Base-by-base conservation (phyloP, 1,284 basidiomycete genomes). In the Cutaneotrichosporon spelunceum region DNA sequence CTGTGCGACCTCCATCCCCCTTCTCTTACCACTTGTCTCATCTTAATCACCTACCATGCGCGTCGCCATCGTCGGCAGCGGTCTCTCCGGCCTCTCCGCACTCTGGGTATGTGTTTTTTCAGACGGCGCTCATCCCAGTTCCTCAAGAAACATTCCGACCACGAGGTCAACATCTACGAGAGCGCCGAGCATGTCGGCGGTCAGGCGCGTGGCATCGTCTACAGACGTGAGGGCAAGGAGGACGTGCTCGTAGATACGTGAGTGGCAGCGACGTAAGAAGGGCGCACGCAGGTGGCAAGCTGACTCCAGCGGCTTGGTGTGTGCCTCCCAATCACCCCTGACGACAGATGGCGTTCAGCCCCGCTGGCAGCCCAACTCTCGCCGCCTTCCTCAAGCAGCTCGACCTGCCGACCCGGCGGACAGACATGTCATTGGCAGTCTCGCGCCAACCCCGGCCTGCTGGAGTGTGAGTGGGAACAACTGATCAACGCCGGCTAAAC, bases 161-260 rank as follows among this genome's bases (percentile, higher is more conserved):
- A 91, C 74, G 85, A 89, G 72, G 89, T 91, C 4, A 87, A 91
- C 69, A 79, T 92, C 0, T 91, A 87, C 73, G 90, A 93, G 73
- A 82, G 86, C 1, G 86, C 87, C 54, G 74, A 78, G 53, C 83
- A 87, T 56, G 83, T 86, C 0, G 90, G 90, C 23, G 90, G 90
- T 2, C 90, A 93, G 74, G 88, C 89, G 19, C 87, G 92, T 71
- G 91, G 89, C 0, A 86, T 89, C 14, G 74, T 73, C 19, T 90
- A 86, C 72, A 75, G 70, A 13, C 79, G 77, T 78, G 48, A 81
- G 77, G 80, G 53, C 77, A 82, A 76, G 61, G 74, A 82, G 55
- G 74, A 77, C 9, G 81, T 86, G 2, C 80, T 84, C 53, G 88
- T 90, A 5, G 89, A 61, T 52, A 34, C 44, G 60, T 61, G 52